These are phyloP conservation scores for Saccharomycopsis guyanensis DNA, from an alignment of 805 yeast species.

Conservation along the genomic window DNA sequence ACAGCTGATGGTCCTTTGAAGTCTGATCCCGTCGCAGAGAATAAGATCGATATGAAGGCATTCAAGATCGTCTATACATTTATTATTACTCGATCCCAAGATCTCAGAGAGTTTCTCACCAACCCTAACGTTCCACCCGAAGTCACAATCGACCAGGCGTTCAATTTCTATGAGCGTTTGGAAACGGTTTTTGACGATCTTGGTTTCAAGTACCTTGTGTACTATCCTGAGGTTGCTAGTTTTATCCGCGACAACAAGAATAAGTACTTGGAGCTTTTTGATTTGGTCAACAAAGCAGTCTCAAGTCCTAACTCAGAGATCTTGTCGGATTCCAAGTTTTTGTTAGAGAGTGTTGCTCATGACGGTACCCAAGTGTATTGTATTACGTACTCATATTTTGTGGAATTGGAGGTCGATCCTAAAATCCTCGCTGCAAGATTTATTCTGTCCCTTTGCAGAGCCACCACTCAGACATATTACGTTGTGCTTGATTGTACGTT, in stretches of 20 bases:
- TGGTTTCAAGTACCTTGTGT: constrained; percentile 54
- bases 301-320: constrained; percentile 37
- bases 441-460: constrained; percentile 13
- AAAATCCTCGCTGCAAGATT: constrained; percentile 56
- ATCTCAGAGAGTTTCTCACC: constrained; percentile 37
- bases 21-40: constrained; percentile 20
- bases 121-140: constrained; percentile 25
- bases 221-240: constrained; percentile 49
- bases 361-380: constrained; percentile 71
- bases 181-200: constrained; percentile 31
- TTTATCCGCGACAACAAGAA: constrained; percentile 43
- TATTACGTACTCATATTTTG: constrained; percentile 43
- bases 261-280: constrained; percentile 48
- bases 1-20: constrained; percentile 9
- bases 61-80: constrained; percentile 14
- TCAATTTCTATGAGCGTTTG: background rate
- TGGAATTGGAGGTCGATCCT: constrained; percentile 54
- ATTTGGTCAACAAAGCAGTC: constrained; percentile 63
- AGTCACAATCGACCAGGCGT: background rate
- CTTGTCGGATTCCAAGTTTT: constrained; percentile 36
- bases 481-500: constrained; percentile 66
- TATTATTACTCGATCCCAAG: constrained; percentile 14
- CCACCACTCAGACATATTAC: constrained; percentile 37
- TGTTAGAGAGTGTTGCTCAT: constrained; percentile 56
- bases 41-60: constrained; percentile 10